Percentiles rank a stretch among this genome's conserved stretches.
Evolutionary conservation across 805 yeast genomes (phyloP).

Genomic region (Starmerella powellii): DNA sequence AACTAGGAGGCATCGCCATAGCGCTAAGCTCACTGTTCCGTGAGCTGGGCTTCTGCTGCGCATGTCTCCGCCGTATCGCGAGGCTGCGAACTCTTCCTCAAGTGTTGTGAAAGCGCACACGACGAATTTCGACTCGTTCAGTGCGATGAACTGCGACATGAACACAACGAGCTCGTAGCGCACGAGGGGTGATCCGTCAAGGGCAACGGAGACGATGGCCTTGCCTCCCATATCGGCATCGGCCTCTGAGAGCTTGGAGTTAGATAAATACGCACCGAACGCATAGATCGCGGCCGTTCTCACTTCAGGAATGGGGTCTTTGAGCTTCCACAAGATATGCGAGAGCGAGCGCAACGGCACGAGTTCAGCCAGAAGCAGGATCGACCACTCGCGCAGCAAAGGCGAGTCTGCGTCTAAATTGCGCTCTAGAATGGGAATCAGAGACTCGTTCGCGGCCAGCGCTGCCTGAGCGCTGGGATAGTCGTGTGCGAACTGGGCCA

Average conservation of each 20-base stretch:
- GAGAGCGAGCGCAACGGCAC: slow-evolving; percentile 21
- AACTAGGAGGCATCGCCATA: slow-evolving; percentile 75
- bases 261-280: slow-evolving; percentile 42
- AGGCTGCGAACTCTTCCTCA: slow-evolving; percentile 60
- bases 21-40: slow-evolving; percentile 72
- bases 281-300: slow-evolving; percentile 73
- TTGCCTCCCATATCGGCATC: slow-evolving; percentile 38
- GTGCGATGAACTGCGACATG: slow-evolving; percentile 58
- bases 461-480: slow-evolving; percentile 68
- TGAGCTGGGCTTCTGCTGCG: slow-evolving; percentile 64
- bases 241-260: slow-evolving; percentile 35
- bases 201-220: slow-evolving; percentile 51
- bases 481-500: slow-evolving; percentile 72
- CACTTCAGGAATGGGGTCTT: slow-evolving; percentile 92
- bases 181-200: slow-evolving; percentile 84
- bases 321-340: slow-evolving; percentile 44
- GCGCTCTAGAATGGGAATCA: slow-evolving; percentile 50
- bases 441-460: slow-evolving; percentile 55
- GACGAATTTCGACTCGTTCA: slow-evolving; percentile 60
- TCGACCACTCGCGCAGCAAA: slow-evolving; percentile 83
- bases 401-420: slow-evolving; percentile 67
- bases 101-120: slow-evolving; percentile 79
- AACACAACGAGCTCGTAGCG: slow-evolving; percentile 73
- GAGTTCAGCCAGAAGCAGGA: slow-evolving; percentile 31
- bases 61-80: slow-evolving; percentile 44